Conservation (phyloP, 805 yeast species). For the Saccharomycopsis javanensis region DNA sequence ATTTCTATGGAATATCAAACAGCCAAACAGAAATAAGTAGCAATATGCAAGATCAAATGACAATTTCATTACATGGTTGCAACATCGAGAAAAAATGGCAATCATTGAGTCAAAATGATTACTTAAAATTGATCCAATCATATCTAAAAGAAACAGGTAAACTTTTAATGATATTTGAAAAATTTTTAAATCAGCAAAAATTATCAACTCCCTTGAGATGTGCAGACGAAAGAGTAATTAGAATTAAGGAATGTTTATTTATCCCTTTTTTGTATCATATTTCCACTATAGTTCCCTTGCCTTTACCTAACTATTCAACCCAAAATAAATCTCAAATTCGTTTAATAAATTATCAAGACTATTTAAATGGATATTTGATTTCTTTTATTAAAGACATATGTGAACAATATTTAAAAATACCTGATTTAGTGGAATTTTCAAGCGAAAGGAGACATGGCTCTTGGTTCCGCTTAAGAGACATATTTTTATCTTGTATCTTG, state of each 20-base stretch:
- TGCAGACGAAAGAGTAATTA: conserved; percentile 17
- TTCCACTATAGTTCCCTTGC: conserved; percentile 12
- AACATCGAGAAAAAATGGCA: conserved; percentile 12
- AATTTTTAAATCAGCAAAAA: conserved; percentile 14
- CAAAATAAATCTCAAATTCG: not conserved
- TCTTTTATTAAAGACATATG: conserved; percentile 14
- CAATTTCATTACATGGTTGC: not conserved
- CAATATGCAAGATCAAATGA: not conserved
- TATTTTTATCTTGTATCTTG: conserved; percentile 10
- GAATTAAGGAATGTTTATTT: conserved; percentile 17
- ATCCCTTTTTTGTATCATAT: conserved; percentile 17
- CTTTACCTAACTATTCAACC: conserved; percentile 14
- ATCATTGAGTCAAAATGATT: conserved; percentile 9
- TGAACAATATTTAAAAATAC: conserved; percentile 9
- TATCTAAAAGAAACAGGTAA: conserved; percentile 17
- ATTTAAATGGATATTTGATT: conserved; percentile 12
- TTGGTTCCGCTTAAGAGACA: conserved; percentile 19
- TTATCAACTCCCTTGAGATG: conserved; percentile 16
- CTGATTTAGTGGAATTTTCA: conserved; percentile 16
- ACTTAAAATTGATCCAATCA: conserved; percentile 11
- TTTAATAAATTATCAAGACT: conserved; percentile 8
- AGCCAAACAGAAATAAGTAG: not conserved
- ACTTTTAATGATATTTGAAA: conserved; percentile 15
- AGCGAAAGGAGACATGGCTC: conserved; percentile 19
- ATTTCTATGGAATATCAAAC: conserved; percentile 5